Percentiles rank a stretch among this genome's conserved stretches.
Conservation (phyloP, 352 stramenopile genomes). For the Pythium periplocum region DNA sequence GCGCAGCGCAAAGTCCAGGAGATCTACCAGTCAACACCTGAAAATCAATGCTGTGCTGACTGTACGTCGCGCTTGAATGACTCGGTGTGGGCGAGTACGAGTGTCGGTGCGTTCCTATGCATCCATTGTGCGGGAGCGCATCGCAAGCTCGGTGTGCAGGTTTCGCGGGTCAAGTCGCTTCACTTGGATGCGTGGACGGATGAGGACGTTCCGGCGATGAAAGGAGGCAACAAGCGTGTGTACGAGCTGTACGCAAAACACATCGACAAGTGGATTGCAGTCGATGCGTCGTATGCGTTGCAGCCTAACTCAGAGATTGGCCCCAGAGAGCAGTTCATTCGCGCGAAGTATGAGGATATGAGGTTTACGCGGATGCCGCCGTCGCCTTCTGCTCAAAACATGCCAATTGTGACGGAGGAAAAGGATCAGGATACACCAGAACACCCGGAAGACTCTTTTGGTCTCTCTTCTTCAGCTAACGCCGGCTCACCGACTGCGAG, state of each 20-base stretch:
- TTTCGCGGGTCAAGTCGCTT: constrained; percentile 85
- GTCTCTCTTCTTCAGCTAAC: constrained; percentile 4
- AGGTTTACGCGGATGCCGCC: constrained; percentile 32
- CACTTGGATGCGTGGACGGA: constrained; percentile 75
- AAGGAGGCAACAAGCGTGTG: constrained; percentile 67
- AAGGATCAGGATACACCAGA: constrained; percentile 55
- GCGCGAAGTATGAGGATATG: constrained; percentile 63
- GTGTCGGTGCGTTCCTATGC: constrained; percentile 92
- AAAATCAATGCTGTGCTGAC: constrained; percentile 80
- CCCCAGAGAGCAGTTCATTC: constrained; percentile 45
- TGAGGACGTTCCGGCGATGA: constrained; percentile 65
- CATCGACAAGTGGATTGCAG: constrained; percentile 43
- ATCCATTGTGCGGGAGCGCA: constrained; percentile 95
- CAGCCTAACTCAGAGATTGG: constrained; percentile 32
- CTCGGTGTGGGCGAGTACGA: constrained; percentile 93
- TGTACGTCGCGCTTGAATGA: constrained; percentile 59
- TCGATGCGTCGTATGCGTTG: constrained; percentile 33
- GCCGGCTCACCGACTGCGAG: constrained; percentile 7
- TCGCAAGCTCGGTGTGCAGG: constrained; percentile 92
- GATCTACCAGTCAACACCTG: constrained; percentile 39
- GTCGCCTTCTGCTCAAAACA: too few relatives aligned
- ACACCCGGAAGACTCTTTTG: constrained; percentile 29
- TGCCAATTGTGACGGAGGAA: constrained; percentile 17
- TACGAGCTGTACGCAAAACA: constrained; percentile 55
- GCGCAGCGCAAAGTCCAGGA: constrained; percentile 54